Conservation (phyloP, 2,329 filamentous ascomycete genomes). For the Chaetothyriales sp. region DNA sequence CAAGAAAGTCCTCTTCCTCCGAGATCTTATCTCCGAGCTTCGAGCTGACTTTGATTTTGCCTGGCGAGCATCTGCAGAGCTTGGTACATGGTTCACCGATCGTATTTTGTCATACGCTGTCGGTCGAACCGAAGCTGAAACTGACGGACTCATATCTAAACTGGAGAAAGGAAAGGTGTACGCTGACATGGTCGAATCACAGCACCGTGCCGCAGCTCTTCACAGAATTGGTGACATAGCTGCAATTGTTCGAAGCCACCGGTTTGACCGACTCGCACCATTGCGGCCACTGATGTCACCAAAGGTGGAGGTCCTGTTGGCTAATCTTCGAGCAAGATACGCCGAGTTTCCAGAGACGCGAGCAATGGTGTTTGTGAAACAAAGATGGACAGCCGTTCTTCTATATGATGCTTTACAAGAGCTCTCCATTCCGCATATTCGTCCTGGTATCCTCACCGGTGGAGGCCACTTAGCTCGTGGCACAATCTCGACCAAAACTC, state of each 20-base stretch:
- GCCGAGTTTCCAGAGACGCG: slow-evolving; percentile 42
- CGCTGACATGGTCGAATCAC: slow-evolving; percentile 2
- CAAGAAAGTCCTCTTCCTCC: slow-evolving; percentile 39
- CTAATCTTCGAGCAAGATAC: slow-evolving; percentile 52
- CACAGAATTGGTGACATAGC: slow-evolving; percentile 7
- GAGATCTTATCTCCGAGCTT: slow-evolving; percentile 41
- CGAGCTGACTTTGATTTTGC: slow-evolving; percentile 47
- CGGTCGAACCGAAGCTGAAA: slow-evolving; percentile 21
- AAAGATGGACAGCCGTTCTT: slow-evolving; percentile 62
- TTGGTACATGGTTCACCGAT: slow-evolving; percentile 79
- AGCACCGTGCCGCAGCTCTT: slow-evolving; percentile 6
- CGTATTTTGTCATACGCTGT: slow-evolving; percentile 62
- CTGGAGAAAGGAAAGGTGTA: slow-evolving; percentile 10
- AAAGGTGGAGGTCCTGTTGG: slow-evolving; percentile 55
- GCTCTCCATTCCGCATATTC: slow-evolving; percentile 46
- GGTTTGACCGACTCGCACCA: slow-evolving; percentile 2
- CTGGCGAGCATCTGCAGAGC: slow-evolving; percentile 45
- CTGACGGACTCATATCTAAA: slow-evolving; percentile 4
- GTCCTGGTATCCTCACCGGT: slow-evolving; percentile 52
- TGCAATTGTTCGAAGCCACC: slow-evolving; percentile 9
- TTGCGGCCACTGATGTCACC: slow-evolving; percentile 41
- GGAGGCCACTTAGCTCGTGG: slow-evolving; percentile 42
- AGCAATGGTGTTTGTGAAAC: slow-evolving; percentile 80
- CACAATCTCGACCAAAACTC: slow-evolving; percentile 56
- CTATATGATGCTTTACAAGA: slow-evolving; percentile 53